These are phyloP conservation scores for Hordeum pubiflorum DNA, from an alignment of 202 grass and related monocot genomes.

Conservation along the genomic window DNA sequence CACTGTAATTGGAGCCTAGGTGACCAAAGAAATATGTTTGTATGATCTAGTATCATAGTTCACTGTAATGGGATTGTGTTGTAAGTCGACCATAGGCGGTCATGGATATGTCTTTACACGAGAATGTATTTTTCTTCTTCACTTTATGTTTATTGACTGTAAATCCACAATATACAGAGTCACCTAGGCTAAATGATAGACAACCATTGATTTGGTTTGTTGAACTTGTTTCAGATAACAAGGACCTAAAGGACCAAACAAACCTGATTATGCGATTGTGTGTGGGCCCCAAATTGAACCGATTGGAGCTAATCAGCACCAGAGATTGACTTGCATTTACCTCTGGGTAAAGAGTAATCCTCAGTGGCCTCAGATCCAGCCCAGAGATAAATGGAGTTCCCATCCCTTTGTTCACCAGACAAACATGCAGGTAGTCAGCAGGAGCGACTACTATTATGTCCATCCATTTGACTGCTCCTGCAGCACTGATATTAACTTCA, in stretches of 20 bases:
- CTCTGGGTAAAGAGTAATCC: slow-evolving; percentile 16
- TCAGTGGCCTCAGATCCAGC: slow-evolving; percentile 42
- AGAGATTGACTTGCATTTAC: slow-evolving; percentile 32
- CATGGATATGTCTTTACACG: no score
- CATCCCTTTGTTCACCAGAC: slow-evolving; percentile 38
- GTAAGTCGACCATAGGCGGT: no score
- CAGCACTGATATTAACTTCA: slow-evolving; percentile 12
- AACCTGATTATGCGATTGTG: slow-evolving; percentile 28
- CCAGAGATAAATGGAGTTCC: slow-evolving; percentile 55
- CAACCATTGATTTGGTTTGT: background rate
- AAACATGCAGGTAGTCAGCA: slow-evolving; percentile 39
- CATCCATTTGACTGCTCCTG: background rate
- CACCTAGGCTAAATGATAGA: background rate
- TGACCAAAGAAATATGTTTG: no score
- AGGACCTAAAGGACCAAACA: background rate
- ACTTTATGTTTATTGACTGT: background rate
- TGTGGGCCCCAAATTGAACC: slow-evolving; percentile 28
- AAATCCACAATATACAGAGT: background rate
- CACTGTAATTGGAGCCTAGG: background rate
- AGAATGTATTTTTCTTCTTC: background rate
- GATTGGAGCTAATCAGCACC: slow-evolving; percentile 17
- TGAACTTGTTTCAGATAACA: background rate
- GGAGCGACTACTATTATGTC: slow-evolving; percentile 36
- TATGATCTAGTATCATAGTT: no score
- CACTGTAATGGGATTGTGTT: no score